phyloP scores from a whole-genome alignment of 345 rosid genomes.

The Sisymbrium irio region DNA sequence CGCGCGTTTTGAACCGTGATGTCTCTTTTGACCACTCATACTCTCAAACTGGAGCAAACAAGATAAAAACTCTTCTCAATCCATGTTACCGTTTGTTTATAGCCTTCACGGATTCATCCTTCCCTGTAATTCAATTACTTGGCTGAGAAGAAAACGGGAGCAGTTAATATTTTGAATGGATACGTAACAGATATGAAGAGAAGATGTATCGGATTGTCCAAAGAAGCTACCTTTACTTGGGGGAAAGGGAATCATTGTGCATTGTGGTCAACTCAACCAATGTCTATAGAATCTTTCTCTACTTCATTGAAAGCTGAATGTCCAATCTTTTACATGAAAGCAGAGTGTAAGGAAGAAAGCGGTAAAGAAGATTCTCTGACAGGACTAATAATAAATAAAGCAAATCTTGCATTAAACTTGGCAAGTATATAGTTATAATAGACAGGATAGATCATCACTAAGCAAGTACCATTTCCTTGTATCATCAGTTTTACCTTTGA shows the following conservation, averaged over 20 bases:
- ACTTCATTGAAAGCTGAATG: background rate
- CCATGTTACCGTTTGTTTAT: no score
- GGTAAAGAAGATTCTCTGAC: background rate
- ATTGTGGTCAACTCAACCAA: background rate
- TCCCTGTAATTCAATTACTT: background rate
- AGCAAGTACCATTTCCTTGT: no score
- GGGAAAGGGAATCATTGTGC: background rate
- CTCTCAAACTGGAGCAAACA: background rate
- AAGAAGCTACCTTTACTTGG: background rate
- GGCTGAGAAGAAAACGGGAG: background rate
- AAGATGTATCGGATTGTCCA: no score
- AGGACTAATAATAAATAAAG: background rate
- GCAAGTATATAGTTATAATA: background rate
- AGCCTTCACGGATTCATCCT: background rate
- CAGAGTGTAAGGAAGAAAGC: background rate
- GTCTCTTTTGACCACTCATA: slow-evolving; percentile 3
- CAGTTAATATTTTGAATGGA: background rate
- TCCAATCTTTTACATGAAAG: background rate
- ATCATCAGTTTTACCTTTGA: no score
- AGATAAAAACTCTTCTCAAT: no score
- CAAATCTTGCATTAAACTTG: background rate
- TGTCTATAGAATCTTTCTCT: background rate
- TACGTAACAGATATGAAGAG: no score
- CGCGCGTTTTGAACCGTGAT: background rate
- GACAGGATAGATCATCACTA: background rate